These are phyloP conservation scores for Debaryomyces castellii DNA, from an alignment of 805 yeast species.

Conservation along the genomic window DNA sequence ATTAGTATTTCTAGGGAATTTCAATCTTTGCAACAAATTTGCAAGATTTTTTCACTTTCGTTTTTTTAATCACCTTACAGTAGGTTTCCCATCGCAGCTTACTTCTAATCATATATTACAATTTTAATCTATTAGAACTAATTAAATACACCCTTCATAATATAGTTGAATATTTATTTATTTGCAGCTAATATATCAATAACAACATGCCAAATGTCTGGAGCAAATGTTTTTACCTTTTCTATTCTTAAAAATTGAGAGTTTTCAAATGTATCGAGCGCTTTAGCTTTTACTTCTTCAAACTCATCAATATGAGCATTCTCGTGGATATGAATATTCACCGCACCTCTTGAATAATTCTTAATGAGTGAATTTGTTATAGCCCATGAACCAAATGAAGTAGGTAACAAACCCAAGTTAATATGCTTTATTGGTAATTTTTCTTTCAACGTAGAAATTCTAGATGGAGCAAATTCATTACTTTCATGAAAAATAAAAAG, in stretches of 20 bases:
- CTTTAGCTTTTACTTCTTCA: constrained; percentile 22
- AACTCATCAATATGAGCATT: constrained; percentile 55
- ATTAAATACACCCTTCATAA: too few relatives aligned
- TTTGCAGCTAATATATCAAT: constrained; percentile 17
- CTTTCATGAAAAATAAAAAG: constrained; percentile 63
- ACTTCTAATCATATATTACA: too few relatives aligned
- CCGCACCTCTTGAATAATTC: constrained; percentile 7
- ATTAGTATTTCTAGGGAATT: too few relatives aligned
- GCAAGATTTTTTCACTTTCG: too few relatives aligned
- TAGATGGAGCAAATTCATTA: constrained; percentile 49
- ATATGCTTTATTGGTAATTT: constrained; percentile 50
- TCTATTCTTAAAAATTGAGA: constrained; percentile 45
- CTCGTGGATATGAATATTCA: constrained; percentile 69
- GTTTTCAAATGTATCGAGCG: constrained; percentile 13
- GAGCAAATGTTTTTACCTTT: constrained; percentile 81
- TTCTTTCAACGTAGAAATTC: constrained; percentile 29
- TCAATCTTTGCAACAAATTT: too few relatives aligned
- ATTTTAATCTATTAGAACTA: too few relatives aligned
- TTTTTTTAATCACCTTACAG: too few relatives aligned
- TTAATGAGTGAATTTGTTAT: constrained; percentile 32
- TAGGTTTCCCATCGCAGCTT: too few relatives aligned
- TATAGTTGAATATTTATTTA: neutral
- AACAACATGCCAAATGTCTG: constrained; percentile 80
- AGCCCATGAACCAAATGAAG: constrained; percentile 63
- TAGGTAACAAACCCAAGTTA: constrained; percentile 78